Base-by-base conservation (phyloP, 306 rosid genomes). In the Dalbergia cochinchinensis region DNA sequence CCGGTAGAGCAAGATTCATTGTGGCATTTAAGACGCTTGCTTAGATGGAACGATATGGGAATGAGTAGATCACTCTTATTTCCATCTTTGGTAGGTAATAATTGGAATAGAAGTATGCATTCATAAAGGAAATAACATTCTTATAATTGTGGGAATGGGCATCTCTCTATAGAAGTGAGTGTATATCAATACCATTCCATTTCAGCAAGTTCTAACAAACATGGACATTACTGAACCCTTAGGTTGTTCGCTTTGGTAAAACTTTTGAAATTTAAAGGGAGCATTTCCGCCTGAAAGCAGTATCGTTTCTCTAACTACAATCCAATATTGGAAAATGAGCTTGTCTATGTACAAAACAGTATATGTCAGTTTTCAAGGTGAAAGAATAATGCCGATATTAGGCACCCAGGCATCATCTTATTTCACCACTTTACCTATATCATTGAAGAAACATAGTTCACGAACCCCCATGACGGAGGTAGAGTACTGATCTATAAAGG, bases 401-500 rank as follows among this genome's bases (percentile, higher is more conserved):
- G 55, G 15, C 34, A 53, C 76, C 50, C 11, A 71, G 15, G 68
- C 57, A 58, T 73, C 44, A 39, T 75, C 65, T 55, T 70, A 41
- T 19, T 11, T 20, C 48, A 73, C 12, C 37, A 62, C 7, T 75
- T 75, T 33, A 47, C 79, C 62, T 48, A 9, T 50, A 65, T 51
- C 7, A 19, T 34, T 64, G 20, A 18, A 76, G 39, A 41, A 6
- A 70, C 11, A 51, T 44, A 33, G 50, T 39, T 86, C 78, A 90
- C 54, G 91, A 77, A 78, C 97, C 98, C 26, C 96, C 96, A 20
- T 90, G 94, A 19, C 97, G 97, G 63, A 4, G 34, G 80, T 89
- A 84, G 58, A 92, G 98, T 11, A 92, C 90, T 0, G 97, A 88
- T 79, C 96, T 89, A 76, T 91, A 95, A 42, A 92, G 71, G 50